Percentiles rank a stretch among this genome's conserved stretches.
These are phyloP conservation scores for Brassica cretica DNA, from an alignment of 345 rosid genomes.

Conservation along the genomic window DNA sequence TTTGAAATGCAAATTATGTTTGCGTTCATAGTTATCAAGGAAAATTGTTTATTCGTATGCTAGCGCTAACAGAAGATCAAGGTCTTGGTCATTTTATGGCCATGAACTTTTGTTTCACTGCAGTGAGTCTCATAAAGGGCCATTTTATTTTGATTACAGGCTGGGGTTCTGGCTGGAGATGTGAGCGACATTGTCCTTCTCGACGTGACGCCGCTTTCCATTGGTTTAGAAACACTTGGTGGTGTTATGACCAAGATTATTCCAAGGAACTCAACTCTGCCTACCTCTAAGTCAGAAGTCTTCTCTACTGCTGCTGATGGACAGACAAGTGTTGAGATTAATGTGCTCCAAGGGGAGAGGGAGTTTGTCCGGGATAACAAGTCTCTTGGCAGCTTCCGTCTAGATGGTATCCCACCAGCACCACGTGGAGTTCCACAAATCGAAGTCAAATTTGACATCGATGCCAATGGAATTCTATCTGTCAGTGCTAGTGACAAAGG, in stretches of 20 bases:
- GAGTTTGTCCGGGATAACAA: slow-evolving; percentile 97
- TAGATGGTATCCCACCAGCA: slow-evolving; percentile 80
- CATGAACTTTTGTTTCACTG: background rate
- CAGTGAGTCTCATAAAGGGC: background rate
- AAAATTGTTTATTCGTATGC: background rate
- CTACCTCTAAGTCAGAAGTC: slow-evolving; percentile 97
- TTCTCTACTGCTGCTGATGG: slow-evolving; percentile 99
- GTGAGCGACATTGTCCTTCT: slow-evolving; percentile 93
- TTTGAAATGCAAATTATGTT: background rate
- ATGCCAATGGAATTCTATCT: slow-evolving; percentile 92
- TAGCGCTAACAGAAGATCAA: background rate
- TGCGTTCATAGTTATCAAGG: background rate
- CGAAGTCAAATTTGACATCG: slow-evolving; percentile 92
- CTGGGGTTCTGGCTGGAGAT: slow-evolving; percentile 95
- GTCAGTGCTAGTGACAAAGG: slow-evolving; percentile 89
- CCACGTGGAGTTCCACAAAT: slow-evolving; percentile 95
- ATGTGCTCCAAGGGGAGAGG: slow-evolving; percentile 95
- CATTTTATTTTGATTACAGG: slow-evolving; percentile 44
- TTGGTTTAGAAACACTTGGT: slow-evolving; percentile 95
- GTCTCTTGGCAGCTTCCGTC: slow-evolving; percentile 78
- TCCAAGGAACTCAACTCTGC: slow-evolving; percentile 88
- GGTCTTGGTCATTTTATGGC: background rate
- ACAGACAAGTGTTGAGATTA: slow-evolving; percentile 97
- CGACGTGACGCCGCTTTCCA: slow-evolving; percentile 83
- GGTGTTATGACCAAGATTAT: slow-evolving; percentile 99